Evolutionary conservation across 495 filamentous ascomycete genomes (phyloP).

Genomic region (Usnea hakonensis): DNA sequence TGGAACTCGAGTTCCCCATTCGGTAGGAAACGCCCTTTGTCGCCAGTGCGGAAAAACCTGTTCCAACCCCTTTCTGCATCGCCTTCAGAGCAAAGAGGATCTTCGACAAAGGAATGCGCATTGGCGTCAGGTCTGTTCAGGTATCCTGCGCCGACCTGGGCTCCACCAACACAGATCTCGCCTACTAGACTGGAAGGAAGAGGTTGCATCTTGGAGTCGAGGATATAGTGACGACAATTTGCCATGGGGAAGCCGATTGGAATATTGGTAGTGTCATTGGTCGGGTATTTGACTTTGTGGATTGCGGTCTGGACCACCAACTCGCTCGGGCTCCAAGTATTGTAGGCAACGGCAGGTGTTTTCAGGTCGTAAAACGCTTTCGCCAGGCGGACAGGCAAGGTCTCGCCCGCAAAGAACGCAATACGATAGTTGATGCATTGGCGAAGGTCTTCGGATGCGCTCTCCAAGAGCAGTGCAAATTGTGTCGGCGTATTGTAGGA

Average conservation of each 20-base stretch:
- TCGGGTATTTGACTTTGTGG: constrained; percentile 11
- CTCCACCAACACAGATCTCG: constrained; percentile 75
- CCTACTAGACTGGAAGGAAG: constrained; percentile 59
- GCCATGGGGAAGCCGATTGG: constrained; percentile 30
- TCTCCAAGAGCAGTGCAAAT: constrained; percentile 28
- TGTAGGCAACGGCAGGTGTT: constrained; percentile 21
- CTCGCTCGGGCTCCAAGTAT: constrained; percentile 25
- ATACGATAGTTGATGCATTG: constrained; percentile 16
- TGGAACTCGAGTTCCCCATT: constrained; percentile 72
- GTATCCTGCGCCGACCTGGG: constrained; percentile 72
- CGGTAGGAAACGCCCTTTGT: constrained; percentile 61
- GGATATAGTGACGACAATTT: constrained; percentile 37
- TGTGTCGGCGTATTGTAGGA: constrained; percentile 30
- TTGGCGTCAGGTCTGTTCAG: constrained; percentile 77
- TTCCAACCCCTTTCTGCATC: constrained; percentile 34
- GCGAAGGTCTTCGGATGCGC: constrained; percentile 16
- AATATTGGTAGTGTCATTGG: constrained; percentile 13
- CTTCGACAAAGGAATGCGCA: constrained; percentile 55
- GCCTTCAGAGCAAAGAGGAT: constrained; percentile 27
- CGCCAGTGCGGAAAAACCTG: constrained; percentile 74
- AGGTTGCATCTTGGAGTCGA: constrained; percentile 36
- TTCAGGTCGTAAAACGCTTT: constrained; percentile 22
- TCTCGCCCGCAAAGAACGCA: constrained; percentile 25
- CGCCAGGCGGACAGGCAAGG: constrained; percentile 23
- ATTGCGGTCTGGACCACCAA: constrained; percentile 25